Conservation (phyloP, 2,329 filamentous ascomycete species). For the Exophiala phaeomuriformis region DNA sequence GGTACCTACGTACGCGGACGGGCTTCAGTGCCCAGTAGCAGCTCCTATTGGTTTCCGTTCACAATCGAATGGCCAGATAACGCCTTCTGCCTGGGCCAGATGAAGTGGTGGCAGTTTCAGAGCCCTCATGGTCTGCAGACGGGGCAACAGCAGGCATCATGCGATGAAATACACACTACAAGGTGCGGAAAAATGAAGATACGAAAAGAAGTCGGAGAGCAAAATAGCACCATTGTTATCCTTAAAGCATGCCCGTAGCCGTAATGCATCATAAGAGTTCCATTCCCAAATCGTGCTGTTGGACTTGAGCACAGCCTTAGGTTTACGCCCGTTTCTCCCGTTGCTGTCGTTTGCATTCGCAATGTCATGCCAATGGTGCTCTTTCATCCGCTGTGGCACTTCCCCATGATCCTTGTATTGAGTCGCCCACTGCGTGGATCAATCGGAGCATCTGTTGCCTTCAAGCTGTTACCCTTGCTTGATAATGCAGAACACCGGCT, state of each 20-base stretch:
- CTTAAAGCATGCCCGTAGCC: conserved; percentile 22
- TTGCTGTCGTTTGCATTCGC: conserved; percentile 17
- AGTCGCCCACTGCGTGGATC: not conserved
- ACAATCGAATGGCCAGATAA: not conserved
- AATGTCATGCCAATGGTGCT: conserved; percentile 13
- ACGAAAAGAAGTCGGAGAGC: not conserved
- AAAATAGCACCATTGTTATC: conserved; percentile 20
- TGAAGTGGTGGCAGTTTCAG: not conserved
- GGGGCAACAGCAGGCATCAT: not conserved
- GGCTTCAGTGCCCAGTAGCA: not conserved
- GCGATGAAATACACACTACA: not conserved
- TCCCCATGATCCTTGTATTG: not conserved
- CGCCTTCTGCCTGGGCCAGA: not conserved
- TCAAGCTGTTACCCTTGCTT: conserved; percentile 2
- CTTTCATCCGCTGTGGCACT: conserved; percentile 1
- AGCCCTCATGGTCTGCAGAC: not conserved
- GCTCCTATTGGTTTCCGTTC: not conserved
- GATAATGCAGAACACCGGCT: conserved; percentile 1
- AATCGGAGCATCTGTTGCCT: conserved; percentile 1
- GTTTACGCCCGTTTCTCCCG: conserved; percentile 20
- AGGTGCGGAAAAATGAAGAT: not conserved
- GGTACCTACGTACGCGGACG: not conserved
- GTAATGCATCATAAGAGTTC: conserved; percentile 27
- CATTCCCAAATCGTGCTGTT: conserved; percentile 21
- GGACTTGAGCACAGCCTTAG: conserved; percentile 14